Evolutionary conservation across 768 basidiomycete species (phyloP), one percentile per base, ranked within the genome.

Genomic region (Boletus subparvulus): DNA sequence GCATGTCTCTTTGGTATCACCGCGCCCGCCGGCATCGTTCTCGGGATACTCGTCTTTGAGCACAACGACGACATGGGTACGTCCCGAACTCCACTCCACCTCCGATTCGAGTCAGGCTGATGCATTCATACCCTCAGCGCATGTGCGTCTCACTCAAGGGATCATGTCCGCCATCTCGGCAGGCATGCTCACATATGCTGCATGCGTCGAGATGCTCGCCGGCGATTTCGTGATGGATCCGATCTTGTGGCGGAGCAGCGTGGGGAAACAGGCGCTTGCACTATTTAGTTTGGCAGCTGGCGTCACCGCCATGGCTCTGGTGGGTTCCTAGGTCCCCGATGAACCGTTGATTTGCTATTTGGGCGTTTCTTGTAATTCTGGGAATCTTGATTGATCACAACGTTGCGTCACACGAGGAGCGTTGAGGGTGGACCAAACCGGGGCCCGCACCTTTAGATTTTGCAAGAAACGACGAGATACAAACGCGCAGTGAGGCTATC

Each of bases 201-300:
- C 87, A 12, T 88, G 85, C 11, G 89, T 92, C 8, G 91, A 92
- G 77, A 92, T 93, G 87, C 81, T 93, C 50, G 90, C 88, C 0
- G 90, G 83, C 3, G 90, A 93, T 69, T 92, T 92, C 61, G 87
- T 92, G 42, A 87, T 88, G 72, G 87, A 90, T 39, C 83, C 42
- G 65, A 75, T 62, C 70, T 73, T 75, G 70, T 77, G 76, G 78
- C 71, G 74, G 28, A 71, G 74, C 57, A 61, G 69, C 17, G 55
- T 70, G 16, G 52, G 60, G 43, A 71, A 73, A 47, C 83, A 86
- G 69, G 73, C 71, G 16, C 61, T 87, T 37, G 89, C 89, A 12
- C 71, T 90, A 14, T 65, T 69, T 2, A 88, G 87, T 65, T 66
- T 90, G 55, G 65, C 84, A 28, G 75, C 78, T n/a, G 90, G 89